These are phyloP conservation scores for Aspergillus proliferans DNA, from an alignment of 2,329 filamentous ascomycete genomes.

Conservation along the genomic window DNA sequence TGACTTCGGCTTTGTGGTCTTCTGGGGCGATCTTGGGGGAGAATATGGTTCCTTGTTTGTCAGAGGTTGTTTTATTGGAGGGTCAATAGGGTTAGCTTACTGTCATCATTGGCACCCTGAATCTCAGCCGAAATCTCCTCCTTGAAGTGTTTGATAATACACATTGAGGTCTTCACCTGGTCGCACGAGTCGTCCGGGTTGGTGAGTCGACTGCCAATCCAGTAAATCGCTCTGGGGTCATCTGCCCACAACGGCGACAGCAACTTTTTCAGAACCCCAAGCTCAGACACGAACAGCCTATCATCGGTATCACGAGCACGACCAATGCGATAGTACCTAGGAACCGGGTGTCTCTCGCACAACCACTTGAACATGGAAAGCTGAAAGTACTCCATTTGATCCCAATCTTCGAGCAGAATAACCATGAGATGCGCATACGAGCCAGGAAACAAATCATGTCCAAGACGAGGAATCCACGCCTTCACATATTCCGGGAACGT, in stretches of 20 bases:
- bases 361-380: constrained; percentile 56
- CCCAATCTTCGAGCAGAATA: constrained; percentile 35
- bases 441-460: constrained; percentile 11
- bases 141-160: constrained; percentile 18
- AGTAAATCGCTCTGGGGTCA: constrained; percentile 8
- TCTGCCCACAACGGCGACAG: constrained; percentile 16
- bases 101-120: constrained; percentile 6
- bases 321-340: background rate
- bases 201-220: constrained; percentile 11
- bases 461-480: constrained; percentile 4
- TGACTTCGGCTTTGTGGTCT: constrained; percentile 9
- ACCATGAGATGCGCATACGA: constrained; percentile 20
- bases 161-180: constrained; percentile 13
- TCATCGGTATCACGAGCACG: background rate
- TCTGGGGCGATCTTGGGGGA: constrained; percentile 4
- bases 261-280: constrained; percentile 18
- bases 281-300: constrained; percentile 12
- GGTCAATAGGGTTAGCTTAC: constrained; percentile 7
- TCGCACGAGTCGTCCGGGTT: constrained; percentile 6
- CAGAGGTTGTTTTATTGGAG: background rate
- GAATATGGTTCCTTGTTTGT: constrained; percentile 11
- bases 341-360: background rate
- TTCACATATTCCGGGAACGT: constrained; percentile 10
- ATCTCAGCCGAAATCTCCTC: constrained; percentile 8
- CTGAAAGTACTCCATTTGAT: constrained; percentile 60